Evolutionary conservation across 2,329 filamentous ascomycete genomes (phyloP), one percentile per base, ranked within the genome.

Genomic region (Calonectria ilicicola): DNA sequence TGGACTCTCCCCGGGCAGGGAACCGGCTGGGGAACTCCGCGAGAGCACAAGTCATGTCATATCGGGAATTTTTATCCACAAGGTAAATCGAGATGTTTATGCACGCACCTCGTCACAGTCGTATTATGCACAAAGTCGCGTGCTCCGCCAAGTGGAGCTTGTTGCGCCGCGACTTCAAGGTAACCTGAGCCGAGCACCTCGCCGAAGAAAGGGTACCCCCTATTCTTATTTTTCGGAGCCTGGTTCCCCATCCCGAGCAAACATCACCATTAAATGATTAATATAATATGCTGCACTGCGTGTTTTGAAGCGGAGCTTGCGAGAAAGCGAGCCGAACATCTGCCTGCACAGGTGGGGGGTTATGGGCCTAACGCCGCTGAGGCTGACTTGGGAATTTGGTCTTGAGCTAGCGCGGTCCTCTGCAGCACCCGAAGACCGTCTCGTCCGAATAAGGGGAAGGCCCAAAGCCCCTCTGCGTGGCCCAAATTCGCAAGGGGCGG

Each of bases 71-170:
- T 70, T 65, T 70, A 64, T 58, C 72, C 73, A 63, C 67, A 74
- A 44, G 46, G 38, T 38, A 47, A 69, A 69, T 63, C 65, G 29
- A 65, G 23, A 75, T 76, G 29, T 60, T 60, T 60, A 74, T 78
- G 76, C 75, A 75, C 56, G 15, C 68, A 26, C 46, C 66, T 44
- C 21, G 66, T 53, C 14, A 27, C 65, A 53, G 68, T 62, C 69
- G 68, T 67, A 60, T 77, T 60, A 69, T 78, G 74, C 69, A 77
- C 72, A 75, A 10, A 76, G 76, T 78, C 77, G 77, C 77, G 77
- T 79, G 77, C 76, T 68, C 46, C 62, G 32, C 63, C 23, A 12
- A 60, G 72, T 77, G 75, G 76, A 74, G 74, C 67, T 67, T 67
- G 53, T 26, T 40, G n/a, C 46, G 3, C 29, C 62, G 60, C 58